Evolutionary conservation across 2,329 filamentous ascomycete genomes (phyloP), one percentile per base, ranked within the genome.

Genomic region (Lachnellula arida): DNA sequence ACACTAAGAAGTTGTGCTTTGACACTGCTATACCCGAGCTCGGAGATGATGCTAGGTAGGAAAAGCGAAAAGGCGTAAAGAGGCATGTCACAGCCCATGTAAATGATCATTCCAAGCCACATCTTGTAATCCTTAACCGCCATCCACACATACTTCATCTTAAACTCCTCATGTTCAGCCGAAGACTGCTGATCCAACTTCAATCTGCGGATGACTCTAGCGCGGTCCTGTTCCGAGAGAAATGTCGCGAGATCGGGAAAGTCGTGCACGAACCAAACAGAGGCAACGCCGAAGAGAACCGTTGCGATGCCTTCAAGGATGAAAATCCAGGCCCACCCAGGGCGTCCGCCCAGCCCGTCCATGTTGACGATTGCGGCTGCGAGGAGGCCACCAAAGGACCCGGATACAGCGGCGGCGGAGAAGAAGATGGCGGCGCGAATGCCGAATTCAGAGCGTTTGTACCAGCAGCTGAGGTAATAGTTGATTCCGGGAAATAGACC

Each of bases 381-480:
- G 3, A 91, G 77, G 1, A 91, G 78, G 3, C 88, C 88, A 66
- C 87, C 87, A 60, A 91, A 91, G 0, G 86, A 91, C 1, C 90
- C 90, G 0, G 89, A 86, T 0, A 94, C 73, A 0, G 90, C 88
- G 0, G 90, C 89, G 0, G 89, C 88, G 0, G 88, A 91, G 75
- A 94, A 95, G 76, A 94, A 93, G 55, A 91, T 83, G 14, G 89
- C 88, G 40, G 87, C 84, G 37, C 90, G 82, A n/a, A 91, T 79
- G 49, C 89, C 90, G 53, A 94, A 88, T 66, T 95, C 91, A 15
- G 79, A 81, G 37, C 89, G 79, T 67, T 83, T 87, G 66, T 94
- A 96, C 90, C 90, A 95, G 68, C 88, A 92, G 0, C 85, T 88
- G 0, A 94, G 79, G 67, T 91, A 91, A 70, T 91, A 93, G 63